Conservation (phyloP, 345 rosid genomes). For the Linum lewisii region DNA sequence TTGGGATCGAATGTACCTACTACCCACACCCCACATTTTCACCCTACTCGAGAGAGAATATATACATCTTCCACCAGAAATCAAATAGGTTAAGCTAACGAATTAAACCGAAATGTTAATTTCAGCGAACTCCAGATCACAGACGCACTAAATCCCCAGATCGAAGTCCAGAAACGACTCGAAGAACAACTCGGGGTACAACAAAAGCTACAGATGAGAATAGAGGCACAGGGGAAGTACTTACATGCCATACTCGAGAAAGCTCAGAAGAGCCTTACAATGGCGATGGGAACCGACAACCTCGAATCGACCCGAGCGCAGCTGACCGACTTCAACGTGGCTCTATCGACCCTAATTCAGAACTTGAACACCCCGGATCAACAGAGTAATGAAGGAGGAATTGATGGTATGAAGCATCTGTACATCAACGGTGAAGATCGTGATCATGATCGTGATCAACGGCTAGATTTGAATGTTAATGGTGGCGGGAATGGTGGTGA, state of each 20-base stretch:
- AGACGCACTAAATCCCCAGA: conserved; percentile 42
- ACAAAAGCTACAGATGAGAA: conserved; percentile 64
- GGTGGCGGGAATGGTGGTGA: conserved; percentile 34
- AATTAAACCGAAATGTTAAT: too few relatives aligned
- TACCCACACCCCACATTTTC: too few relatives aligned
- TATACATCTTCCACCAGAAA: too few relatives aligned
- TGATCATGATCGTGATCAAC: conserved; percentile 23
- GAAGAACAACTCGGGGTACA: conserved; percentile 81
- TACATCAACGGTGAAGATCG: conserved; percentile 15
- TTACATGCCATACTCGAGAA: conserved; percentile 60
- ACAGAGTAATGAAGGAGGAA: background rate
- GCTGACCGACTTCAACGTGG: conserved; percentile 37
- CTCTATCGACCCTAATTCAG: conserved; percentile 32
- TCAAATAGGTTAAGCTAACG: too few relatives aligned
- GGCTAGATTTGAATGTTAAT: conserved; percentile 46
- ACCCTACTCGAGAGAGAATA: too few relatives aligned
- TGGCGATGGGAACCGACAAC: conserved; percentile 16
- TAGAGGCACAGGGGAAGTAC: conserved; percentile 83
- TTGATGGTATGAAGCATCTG: conserved; percentile 9
- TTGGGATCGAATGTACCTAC: too few relatives aligned
- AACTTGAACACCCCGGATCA: conserved; percentile 21
- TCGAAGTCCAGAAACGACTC: conserved; percentile 44
- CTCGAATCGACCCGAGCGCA: conserved; percentile 23
- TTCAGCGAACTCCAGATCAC: conserved; percentile 43
- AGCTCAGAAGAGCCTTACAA: conserved; percentile 52